A percentile compares a stretch with the other conserved stretches of the same genome.
These are phyloP conservation scores for Vachellia pachyceras DNA, from an alignment of 306 rosid species.

Conservation along the genomic window DNA sequence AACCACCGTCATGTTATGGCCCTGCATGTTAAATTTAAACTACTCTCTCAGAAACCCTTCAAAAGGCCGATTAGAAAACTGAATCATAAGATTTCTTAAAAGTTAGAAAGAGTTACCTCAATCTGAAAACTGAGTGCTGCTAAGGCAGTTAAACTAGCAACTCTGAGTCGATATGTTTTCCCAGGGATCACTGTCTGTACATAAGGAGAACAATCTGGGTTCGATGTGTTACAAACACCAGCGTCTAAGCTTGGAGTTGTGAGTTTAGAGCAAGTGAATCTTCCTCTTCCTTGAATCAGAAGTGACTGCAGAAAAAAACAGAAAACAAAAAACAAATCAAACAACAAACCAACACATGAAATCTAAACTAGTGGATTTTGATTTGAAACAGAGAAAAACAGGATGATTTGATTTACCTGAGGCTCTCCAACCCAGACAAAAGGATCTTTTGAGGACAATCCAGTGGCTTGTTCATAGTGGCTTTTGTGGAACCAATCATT, in stretches of 20 bases:
- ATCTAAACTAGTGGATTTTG: background rate
- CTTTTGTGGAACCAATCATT: slow-evolving; percentile 85
- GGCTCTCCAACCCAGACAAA: slow-evolving; percentile 79
- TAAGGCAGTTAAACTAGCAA: slow-evolving; percentile 73
- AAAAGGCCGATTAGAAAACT: background rate
- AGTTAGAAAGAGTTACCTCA: slow-evolving; percentile 53
- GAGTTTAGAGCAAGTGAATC: slow-evolving; percentile 65
- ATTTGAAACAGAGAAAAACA: background rate
- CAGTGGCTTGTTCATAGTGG: slow-evolving; percentile 67
- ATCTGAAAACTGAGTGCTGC: slow-evolving; percentile 87
- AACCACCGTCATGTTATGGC: slow-evolving; percentile 90
- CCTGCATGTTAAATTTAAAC: slow-evolving; percentile 51
- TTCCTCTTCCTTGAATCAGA: slow-evolving; percentile 84
- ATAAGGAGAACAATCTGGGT: slow-evolving; percentile 70
- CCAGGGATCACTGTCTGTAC: slow-evolving; percentile 60
- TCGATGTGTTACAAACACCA: slow-evolving; percentile 57
- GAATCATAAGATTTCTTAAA: background rate
- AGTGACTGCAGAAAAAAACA: slow-evolving; percentile 69
- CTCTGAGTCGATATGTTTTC: slow-evolving; percentile 70
- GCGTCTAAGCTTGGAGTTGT: slow-evolving; percentile 39
- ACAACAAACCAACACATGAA: background rate
- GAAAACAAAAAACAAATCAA: background rate
- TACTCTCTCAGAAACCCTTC: background rate
- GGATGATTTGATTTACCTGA: slow-evolving; percentile 48
- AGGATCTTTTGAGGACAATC: slow-evolving; percentile 55